Conservation (phyloP, 306 rosid species). For the Ammopiptanthus mongolicus region DNA sequence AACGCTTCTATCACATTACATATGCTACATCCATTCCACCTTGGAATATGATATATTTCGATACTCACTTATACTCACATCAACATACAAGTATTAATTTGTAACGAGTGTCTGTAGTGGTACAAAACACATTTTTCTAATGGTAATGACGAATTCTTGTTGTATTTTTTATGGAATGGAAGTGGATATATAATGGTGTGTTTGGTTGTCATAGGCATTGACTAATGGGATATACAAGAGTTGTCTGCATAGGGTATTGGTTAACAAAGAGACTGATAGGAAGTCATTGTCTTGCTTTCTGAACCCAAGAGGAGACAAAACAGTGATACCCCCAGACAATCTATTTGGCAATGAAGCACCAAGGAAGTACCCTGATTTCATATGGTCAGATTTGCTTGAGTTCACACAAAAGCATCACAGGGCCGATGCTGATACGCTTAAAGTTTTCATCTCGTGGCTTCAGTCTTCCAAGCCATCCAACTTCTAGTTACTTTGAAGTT, state of each 20-base stretch:
- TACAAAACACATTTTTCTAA: too few relatives aligned
- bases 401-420: constrained; percentile 37
- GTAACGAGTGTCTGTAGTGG: too few relatives aligned
- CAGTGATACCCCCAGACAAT: constrained; percentile 42
- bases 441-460: constrained; percentile 30
- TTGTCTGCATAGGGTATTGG: constrained; percentile 48
- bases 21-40: too few relatives aligned
- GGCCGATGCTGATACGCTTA: constrained; percentile 38
- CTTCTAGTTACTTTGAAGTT: neutral
- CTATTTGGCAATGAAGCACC: constrained; percentile 22
- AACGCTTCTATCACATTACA: too few relatives aligned
- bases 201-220: constrained; percentile 27
- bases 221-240: constrained; percentile 54
- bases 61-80: too few relatives aligned
- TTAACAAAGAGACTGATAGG: constrained; percentile 36
- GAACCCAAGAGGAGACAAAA: constrained; percentile 42
- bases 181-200: too few relatives aligned
- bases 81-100: too few relatives aligned
- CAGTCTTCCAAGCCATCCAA: constrained; percentile 16
- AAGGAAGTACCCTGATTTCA: constrained; percentile 54
- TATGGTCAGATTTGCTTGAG: constrained; percentile 37
- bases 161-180: neutral
- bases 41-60: too few relatives aligned
- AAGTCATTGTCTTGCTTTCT: constrained; percentile 35
- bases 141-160: neutral